Conservation (phyloP, 305 asterid genomes). For the Fraxinus greggii region DNA sequence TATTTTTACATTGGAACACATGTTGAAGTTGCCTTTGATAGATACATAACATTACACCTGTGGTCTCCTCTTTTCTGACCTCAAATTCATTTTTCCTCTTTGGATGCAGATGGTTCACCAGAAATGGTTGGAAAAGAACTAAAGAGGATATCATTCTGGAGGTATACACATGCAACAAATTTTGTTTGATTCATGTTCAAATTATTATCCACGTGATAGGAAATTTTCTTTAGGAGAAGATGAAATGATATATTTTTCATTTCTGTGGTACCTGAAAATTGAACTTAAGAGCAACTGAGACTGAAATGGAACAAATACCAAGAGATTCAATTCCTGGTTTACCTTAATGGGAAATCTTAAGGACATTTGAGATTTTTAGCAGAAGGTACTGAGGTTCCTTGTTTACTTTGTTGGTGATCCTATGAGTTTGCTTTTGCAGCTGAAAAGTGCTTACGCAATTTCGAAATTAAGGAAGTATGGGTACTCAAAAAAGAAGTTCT, state of each 20-base stretch:
- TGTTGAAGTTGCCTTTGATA: conserved; percentile 3
- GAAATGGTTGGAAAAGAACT: conserved; percentile 84
- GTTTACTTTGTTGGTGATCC: conserved; percentile 18
- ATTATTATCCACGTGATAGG: conserved; percentile 11
- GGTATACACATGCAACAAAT: conserved; percentile 41
- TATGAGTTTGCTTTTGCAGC: conserved; percentile 50
- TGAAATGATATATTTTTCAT: conserved; percentile 9
- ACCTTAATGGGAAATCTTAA: not conserved
- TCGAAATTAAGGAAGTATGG: conserved; percentile 77
- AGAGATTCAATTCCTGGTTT: conserved; percentile 10
- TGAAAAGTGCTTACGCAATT: conserved; percentile 84
- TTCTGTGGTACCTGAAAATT: conserved; percentile 19
- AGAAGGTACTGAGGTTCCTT: conserved; percentile 12
- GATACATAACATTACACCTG: conserved; percentile 10
- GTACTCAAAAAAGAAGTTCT: conserved; percentile 75
- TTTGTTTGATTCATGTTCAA: conserved; percentile 15
- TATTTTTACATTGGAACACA: not conserved
- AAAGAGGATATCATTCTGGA: conserved; percentile 68
- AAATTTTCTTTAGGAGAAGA: conserved; percentile 9
- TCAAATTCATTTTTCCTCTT: conserved; percentile 21
- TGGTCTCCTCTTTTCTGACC: conserved; percentile 15
- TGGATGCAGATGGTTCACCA: conserved; percentile 80
- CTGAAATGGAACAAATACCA: conserved; percentile 4
- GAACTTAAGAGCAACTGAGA: not conserved
- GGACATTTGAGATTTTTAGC: conserved; percentile 14